Percentiles rank a stretch among this genome's conserved stretches.
These are phyloP conservation scores for Ophiostoma australiae DNA, from an alignment of 2,329 filamentous ascomycete species.

Conservation along the genomic window DNA sequence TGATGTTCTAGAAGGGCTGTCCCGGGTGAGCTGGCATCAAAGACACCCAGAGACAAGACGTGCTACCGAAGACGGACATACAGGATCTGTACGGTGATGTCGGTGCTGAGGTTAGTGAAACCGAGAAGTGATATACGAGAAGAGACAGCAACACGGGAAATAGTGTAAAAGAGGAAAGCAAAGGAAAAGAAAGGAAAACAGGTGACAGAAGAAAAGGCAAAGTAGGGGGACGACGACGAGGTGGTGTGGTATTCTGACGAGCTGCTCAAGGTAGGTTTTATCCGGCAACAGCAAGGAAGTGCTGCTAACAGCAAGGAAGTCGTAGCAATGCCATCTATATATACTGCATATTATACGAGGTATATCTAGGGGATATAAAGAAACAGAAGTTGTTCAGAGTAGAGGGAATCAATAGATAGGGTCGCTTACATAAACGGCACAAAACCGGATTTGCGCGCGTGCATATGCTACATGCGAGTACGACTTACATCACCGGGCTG, in stretches of 20 bases:
- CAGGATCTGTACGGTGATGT: background rate
- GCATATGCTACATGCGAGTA: background rate
- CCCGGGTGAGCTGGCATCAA: background rate
- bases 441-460: constrained; percentile 1
- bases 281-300: background rate
- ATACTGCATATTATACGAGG: background rate
- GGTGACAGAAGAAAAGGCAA: background rate
- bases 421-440: background rate
- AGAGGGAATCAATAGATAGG: background rate
- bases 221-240: background rate
- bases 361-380: background rate
- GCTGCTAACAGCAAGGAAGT: background rate
- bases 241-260: background rate
- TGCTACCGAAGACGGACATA: too few species aligned
- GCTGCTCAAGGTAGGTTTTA: background rate
- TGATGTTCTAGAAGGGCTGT: background rate
- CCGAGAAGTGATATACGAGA: too few species aligned
- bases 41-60: background rate
- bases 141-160: too few species aligned
- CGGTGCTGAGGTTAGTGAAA: too few species aligned
- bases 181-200: background rate
- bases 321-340: background rate
- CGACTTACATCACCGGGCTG: background rate
- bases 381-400: background rate
- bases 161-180: background rate